Percentiles rank a stretch among this genome's conserved stretches.
phyloP scores from a whole-genome alignment of 495 filamentous ascomycete genomes.

The Rostrohypoxylon terebratum region DNA sequence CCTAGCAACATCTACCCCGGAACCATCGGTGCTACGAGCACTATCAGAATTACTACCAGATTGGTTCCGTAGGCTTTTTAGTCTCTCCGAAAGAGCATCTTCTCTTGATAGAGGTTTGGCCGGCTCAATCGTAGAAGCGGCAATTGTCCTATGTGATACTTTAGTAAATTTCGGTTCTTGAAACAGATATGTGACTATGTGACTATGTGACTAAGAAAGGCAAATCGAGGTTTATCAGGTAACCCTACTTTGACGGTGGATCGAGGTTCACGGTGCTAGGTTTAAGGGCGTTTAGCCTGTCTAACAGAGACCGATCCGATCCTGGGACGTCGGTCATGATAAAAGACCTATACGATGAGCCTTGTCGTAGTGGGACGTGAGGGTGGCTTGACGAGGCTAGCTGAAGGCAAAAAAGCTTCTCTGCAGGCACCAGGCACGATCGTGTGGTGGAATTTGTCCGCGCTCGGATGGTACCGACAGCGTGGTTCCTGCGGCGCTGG shows the following conservation, averaged over 20 bases:
- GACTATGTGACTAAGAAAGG: constrained; percentile 9
- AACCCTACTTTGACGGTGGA: constrained; percentile 51
- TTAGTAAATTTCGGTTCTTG: constrained; percentile 30
- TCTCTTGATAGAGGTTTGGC: constrained; percentile 52
- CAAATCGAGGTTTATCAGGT: constrained; percentile 20
- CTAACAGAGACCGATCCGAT: constrained; percentile 87
- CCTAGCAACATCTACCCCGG: background rate
- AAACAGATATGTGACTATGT: background rate
- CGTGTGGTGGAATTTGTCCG: constrained; percentile 1
- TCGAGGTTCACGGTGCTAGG: constrained; percentile 53
- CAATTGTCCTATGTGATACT: constrained; percentile 27
- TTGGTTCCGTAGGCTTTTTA: constrained; percentile 57
- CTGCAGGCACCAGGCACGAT: background rate
- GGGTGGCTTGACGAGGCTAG: constrained; percentile 29
- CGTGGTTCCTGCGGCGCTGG: background rate
- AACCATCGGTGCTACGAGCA: background rate
- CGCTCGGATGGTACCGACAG: background rate
- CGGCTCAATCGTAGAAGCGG: constrained; percentile 41
- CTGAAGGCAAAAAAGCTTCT: background rate
- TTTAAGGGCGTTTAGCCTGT: constrained; percentile 82
- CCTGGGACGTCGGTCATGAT: constrained; percentile 73
- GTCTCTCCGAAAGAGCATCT: constrained; percentile 57
- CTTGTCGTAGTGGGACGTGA: constrained; percentile 8
- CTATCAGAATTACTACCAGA: constrained; percentile 24
- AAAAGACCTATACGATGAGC: constrained; percentile 4